These are phyloP conservation scores for Anthracocystis setariae DNA, from an alignment of 1,284 basidiomycete genomes.

Conservation along the genomic window DNA sequence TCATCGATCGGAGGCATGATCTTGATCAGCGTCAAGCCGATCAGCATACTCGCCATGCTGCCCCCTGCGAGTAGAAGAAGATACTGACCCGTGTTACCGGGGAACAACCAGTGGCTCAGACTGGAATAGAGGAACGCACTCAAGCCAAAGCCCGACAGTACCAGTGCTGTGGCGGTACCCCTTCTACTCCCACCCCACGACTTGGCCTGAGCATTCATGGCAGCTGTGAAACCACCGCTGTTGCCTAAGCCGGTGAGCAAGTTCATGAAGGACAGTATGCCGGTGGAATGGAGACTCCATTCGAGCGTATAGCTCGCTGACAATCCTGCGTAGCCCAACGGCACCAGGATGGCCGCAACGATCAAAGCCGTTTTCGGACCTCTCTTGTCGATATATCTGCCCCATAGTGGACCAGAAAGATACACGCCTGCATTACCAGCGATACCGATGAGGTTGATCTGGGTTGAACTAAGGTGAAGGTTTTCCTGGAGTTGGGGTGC, in stretches of 20 bases:
- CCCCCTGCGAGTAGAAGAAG: slow-evolving; percentile 78
- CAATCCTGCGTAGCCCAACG: slow-evolving; percentile 56
- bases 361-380: slow-evolving; percentile 58
- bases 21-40: slow-evolving; percentile 76
- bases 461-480: slow-evolving; percentile 65
- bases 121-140: slow-evolving; percentile 83
- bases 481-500: slow-evolving; percentile 67
- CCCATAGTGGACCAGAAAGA: slow-evolving; percentile 63
- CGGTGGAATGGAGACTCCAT: slow-evolving; percentile 43
- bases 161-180: slow-evolving; percentile 77
- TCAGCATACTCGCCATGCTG: slow-evolving; percentile 76
- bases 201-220: slow-evolving; percentile 67
- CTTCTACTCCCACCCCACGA: slow-evolving; percentile 68
- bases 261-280: slow-evolving; percentile 52
- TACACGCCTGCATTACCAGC: slow-evolving; percentile 68
- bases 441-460: slow-evolving; percentile 68
- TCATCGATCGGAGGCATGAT: slow-evolving; percentile 71
- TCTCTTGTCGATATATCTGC: slow-evolving; percentile 58
- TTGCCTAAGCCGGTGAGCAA: slow-evolving; percentile 59
- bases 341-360: slow-evolving; percentile 50
- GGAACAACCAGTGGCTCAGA: slow-evolving; percentile 75
- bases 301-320: slow-evolving; percentile 35
- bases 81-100: slow-evolving; percentile 78
- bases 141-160: slow-evolving; percentile 83
- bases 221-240: slow-evolving; percentile 64